These are phyloP conservation scores for Lizanozyma gosingica DNA, from an alignment of 1,139 yeast genomes.

Conservation along the genomic window DNA sequence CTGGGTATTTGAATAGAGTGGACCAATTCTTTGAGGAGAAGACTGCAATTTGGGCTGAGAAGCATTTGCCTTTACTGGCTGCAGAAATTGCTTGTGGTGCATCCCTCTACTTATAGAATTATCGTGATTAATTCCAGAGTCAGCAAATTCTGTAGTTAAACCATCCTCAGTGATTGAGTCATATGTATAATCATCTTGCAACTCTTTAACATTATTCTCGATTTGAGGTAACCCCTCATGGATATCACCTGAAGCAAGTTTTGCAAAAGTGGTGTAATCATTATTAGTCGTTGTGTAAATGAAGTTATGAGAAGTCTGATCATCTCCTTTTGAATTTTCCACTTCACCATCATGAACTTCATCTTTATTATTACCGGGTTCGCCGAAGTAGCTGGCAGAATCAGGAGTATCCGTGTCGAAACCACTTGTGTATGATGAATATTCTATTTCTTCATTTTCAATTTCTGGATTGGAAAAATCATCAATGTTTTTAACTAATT, in stretches of 20 bases:
- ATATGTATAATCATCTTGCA: background rate
- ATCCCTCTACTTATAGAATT: background rate
- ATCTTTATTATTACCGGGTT: slow-evolving; percentile 4
- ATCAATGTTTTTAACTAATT: slow-evolving; percentile 11
- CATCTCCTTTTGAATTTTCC: slow-evolving; percentile 2
- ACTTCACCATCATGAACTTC: slow-evolving; percentile 10
- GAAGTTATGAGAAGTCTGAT: slow-evolving; percentile 1
- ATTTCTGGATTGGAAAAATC: slow-evolving; percentile 9
- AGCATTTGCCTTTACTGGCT: background rate
- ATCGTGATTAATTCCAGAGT: background rate
- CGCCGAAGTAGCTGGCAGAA: background rate
- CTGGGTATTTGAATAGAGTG: no score
- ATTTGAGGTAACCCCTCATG: background rate
- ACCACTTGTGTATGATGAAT: slow-evolving; percentile 30
- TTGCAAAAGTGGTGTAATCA: slow-evolving; percentile 20
- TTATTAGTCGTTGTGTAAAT: slow-evolving; percentile 6
- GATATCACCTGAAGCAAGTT: background rate
- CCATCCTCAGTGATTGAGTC: background rate
- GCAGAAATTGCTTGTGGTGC: background rate
- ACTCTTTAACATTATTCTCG: background rate
- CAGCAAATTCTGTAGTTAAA: background rate
- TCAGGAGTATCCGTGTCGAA: slow-evolving; percentile 15
- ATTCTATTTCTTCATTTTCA: slow-evolving; percentile 10
- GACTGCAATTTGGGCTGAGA: background rate
- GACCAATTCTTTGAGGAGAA: background rate